A percentile compares a stretch with the other conserved stretches of the same genome.
These are phyloP conservation scores for Phytophthora palmivora DNA, from an alignment of 352 stramenopile genomes.

Conservation along the genomic window DNA sequence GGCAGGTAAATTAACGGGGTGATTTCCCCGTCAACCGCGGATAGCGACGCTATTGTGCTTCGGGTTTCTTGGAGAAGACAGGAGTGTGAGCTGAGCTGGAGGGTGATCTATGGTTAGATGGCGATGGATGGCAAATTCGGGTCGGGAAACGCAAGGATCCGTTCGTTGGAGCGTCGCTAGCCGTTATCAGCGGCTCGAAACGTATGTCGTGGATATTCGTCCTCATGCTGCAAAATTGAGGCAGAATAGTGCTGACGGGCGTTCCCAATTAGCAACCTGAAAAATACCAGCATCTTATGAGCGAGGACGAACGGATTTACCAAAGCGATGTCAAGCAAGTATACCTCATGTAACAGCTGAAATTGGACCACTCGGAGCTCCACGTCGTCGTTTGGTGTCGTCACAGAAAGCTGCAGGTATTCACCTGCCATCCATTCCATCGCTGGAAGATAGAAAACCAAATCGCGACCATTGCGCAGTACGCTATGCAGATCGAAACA, in stretches of 20 bases:
- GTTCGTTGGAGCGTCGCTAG: constrained; percentile 7
- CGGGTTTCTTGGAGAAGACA: constrained; percentile 22
- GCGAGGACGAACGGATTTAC: not conserved
- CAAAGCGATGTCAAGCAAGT: not conserved
- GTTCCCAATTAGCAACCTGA: constrained; percentile 23
- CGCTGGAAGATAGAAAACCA: constrained; percentile 31
- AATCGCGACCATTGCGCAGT: constrained; percentile 13
- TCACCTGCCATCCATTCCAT: constrained; percentile 39
- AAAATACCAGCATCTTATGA: not conserved
- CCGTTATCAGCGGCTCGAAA: constrained; percentile 19
- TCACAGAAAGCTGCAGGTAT: constrained; percentile 29
- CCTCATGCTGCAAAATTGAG: constrained; percentile 16
- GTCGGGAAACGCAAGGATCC: constrained; percentile 15
- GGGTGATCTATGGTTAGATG: not conserved
- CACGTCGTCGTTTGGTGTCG: constrained; percentile 11
- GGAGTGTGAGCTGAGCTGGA: not conserved
- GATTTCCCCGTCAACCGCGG: constrained; percentile 22
- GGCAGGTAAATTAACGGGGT: constrained; percentile 10
- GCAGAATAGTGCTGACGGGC: not conserved
- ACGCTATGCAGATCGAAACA: constrained; percentile 26
- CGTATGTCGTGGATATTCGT: constrained; percentile 1
- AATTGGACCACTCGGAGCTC: constrained; percentile 13
- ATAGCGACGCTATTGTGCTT: constrained; percentile 22
- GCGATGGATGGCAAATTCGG: constrained; percentile 20
- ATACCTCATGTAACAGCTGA: constrained; percentile 30